phyloP scores from a whole-genome alignment of 345 rosid species.

The Acer saccharum region DNA sequence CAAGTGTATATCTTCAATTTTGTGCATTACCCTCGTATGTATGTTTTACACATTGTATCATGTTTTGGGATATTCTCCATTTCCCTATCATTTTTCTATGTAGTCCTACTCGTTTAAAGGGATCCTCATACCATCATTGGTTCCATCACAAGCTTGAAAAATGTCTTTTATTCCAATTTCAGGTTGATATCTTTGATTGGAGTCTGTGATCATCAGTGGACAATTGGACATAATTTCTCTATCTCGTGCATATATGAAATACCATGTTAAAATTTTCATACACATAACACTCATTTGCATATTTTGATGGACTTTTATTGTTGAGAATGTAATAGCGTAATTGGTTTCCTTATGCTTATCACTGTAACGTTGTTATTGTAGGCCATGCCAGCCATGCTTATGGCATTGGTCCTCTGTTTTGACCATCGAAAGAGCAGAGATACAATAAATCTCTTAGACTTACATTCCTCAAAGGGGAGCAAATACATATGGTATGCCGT shows the following conservation, averaged over 20 bases:
- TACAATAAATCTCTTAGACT: slow-evolving; percentile 60
- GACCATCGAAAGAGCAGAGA: slow-evolving; percentile 88
- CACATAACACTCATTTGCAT: neutral
- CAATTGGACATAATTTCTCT: neutral
- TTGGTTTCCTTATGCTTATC: neutral
- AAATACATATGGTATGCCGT: slow-evolving; percentile 92
- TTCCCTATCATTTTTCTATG: too few species aligned
- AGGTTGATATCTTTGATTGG: neutral
- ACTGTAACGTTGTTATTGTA: slow-evolving; percentile 32
- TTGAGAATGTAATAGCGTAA: neutral
- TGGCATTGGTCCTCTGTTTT: slow-evolving; percentile 84
- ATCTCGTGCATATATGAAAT: neutral
- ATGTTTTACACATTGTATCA: too few species aligned
- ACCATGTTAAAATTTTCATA: neutral
- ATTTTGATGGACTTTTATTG: neutral
- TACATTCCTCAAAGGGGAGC: slow-evolving; percentile 73
- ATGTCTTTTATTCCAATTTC: neutral
- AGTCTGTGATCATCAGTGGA: neutral
- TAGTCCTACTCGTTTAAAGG: neutral
- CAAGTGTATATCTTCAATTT: neutral
- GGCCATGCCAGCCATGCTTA: slow-evolving; percentile 98
- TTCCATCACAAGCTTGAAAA: slow-evolving; percentile 3
- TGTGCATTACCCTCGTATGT: too few species aligned
- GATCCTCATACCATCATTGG: neutral
- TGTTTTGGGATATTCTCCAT: too few species aligned